Conservation (phyloP, 2,329 filamentous ascomycete genomes). For the Aspergillus sp. region DNA sequence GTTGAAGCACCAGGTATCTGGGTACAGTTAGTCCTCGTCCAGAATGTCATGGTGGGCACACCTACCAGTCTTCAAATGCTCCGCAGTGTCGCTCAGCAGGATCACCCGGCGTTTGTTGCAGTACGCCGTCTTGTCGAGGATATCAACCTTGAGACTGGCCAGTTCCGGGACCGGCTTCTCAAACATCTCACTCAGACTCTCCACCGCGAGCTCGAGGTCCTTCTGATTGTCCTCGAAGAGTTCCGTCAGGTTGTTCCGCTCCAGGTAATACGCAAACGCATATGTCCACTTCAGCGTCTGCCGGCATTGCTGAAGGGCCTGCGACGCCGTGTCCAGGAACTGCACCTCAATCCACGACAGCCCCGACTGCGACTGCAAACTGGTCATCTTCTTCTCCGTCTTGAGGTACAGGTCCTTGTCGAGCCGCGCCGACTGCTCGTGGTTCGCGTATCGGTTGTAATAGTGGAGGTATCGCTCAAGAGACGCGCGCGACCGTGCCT, state of each 20-base stretch:
- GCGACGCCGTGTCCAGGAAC: slow-evolving; percentile 85
- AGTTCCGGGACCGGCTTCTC: slow-evolving; percentile 90
- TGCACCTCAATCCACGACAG: slow-evolving; percentile 99
- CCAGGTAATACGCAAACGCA: slow-evolving; percentile 96
- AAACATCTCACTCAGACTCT: slow-evolving; percentile 97
- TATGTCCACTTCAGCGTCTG: slow-evolving; percentile 99
- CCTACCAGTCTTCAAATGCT: slow-evolving; percentile 80
- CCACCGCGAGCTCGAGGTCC: slow-evolving; percentile 92
- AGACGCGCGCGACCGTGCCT: slow-evolving; percentile 80
- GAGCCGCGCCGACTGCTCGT: slow-evolving; percentile 92
- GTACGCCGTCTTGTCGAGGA: slow-evolving; percentile 97
- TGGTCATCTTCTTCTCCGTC: slow-evolving; percentile 98
- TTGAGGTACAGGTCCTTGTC: slow-evolving; percentile 94
- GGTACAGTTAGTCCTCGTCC: background rate
- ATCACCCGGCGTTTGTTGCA: slow-evolving; percentile 90
- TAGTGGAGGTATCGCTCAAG: slow-evolving; percentile 96
- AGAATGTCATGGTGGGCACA: slow-evolving; percentile 10
- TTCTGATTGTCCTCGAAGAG: slow-evolving; percentile 99
- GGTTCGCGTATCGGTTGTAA: slow-evolving; percentile 98
- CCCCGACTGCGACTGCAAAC: slow-evolving; percentile 82
- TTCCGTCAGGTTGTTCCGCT: slow-evolving; percentile 85
- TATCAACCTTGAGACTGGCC: slow-evolving; percentile 81
- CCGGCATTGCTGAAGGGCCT: slow-evolving; percentile 90
- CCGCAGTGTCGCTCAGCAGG: slow-evolving; percentile 80
- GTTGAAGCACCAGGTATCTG: slow-evolving; percentile 40